Conservation (phyloP, 805 yeast genomes). For the Sugiyamaella floridensis region DNA sequence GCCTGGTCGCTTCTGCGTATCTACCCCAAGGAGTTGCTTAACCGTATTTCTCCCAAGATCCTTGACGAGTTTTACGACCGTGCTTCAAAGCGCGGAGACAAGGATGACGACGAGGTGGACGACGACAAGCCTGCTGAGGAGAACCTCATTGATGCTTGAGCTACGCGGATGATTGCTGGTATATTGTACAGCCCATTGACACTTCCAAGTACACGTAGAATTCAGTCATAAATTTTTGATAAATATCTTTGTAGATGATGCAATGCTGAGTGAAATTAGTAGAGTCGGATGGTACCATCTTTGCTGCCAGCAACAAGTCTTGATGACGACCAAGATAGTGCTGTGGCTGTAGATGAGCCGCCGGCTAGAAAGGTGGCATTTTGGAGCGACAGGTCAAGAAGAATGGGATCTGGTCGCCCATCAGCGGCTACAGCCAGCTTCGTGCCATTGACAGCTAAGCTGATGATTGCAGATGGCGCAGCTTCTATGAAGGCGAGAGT, state of each 20-base stretch:
- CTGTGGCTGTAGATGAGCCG: background rate
- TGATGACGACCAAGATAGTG: background rate
- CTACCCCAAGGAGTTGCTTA: conserved; percentile 97
- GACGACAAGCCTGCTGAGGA: conserved; percentile 31
- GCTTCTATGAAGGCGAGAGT: background rate
- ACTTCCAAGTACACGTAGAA: background rate
- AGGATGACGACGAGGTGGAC: conserved; percentile 37
- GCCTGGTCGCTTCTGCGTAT: conserved; percentile 98
- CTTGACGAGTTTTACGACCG: conserved; percentile 92
- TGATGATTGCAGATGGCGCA: background rate
- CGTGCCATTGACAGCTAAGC: background rate
- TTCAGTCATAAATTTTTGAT: background rate
- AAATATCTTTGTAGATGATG: background rate
- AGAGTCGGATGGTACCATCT: background rate
- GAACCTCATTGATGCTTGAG: conserved; percentile 34
- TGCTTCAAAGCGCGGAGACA: conserved; percentile 37
- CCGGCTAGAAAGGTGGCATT: background rate
- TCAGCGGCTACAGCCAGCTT: background rate
- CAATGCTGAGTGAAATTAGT: background rate
- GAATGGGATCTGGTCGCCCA: background rate
- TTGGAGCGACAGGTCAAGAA: background rate
- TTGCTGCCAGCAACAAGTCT: background rate
- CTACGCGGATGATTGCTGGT: background rate
- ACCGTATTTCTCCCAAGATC: conserved; percentile 97
- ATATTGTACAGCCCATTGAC: background rate